Evolutionary conservation across 768 basidiomycete species (phyloP).

Genomic region (Boletus tylopilopsis): DNA sequence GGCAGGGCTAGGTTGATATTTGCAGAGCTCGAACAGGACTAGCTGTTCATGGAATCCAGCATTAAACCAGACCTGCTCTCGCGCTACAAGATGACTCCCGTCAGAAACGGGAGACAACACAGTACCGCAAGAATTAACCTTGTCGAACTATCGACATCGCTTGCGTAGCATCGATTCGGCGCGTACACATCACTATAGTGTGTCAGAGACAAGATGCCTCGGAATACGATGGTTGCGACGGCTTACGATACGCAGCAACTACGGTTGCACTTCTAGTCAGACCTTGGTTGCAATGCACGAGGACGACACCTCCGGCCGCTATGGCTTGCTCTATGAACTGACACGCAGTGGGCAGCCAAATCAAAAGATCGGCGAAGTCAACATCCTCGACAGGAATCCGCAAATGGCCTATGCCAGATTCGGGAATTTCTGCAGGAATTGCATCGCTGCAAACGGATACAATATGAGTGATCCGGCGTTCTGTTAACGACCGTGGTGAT

Average conservation of each 20-base stretch:
- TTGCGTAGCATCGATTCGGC: conserved; percentile 50
- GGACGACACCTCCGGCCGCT: conserved; percentile 52
- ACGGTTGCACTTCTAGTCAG: conserved; percentile 66
- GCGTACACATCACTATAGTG: conserved; percentile 61
- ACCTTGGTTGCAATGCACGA: conserved; percentile 68
- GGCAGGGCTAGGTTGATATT: conserved; percentile 54
- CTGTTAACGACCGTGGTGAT: conserved; percentile 66
- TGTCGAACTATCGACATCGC: conserved; percentile 59
- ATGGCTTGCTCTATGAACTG: conserved; percentile 64
- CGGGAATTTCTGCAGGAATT: conserved; percentile 66
- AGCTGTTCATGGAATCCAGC: conserved; percentile 80
- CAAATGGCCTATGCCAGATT: conserved; percentile 66
- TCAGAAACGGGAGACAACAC: conserved; percentile 4
- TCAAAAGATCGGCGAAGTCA: conserved; percentile 65
- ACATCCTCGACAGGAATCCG: conserved; percentile 69
- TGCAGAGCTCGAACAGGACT: conserved; percentile 69
- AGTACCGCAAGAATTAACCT: conserved; percentile 36
- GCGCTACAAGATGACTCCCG: conserved; percentile 38
- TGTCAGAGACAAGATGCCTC: conserved; percentile 9
- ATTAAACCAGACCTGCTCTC: conserved; percentile 75
- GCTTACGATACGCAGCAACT: conserved; percentile 73
- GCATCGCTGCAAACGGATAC: conserved; percentile 72
- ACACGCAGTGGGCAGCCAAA: conserved; percentile 61
- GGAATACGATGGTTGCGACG: not conserved
- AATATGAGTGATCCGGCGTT: conserved; percentile 76